phyloP scores from a whole-genome alignment of 129 eudicot genomes.

The Arctium minus region DNA sequence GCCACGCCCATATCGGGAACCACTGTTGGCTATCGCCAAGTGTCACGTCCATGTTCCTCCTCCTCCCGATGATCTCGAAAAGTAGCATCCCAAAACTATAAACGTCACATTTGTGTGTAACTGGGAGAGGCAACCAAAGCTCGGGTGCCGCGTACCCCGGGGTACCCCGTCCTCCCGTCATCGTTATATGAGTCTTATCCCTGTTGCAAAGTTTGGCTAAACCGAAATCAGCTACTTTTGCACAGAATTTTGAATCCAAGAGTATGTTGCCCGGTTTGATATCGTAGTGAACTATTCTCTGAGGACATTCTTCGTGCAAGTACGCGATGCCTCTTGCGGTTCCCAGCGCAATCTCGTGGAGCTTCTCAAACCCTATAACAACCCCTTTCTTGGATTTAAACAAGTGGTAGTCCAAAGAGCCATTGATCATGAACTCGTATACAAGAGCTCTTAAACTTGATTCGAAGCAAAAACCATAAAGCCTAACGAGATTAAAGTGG shows the following conservation, averaged over 20 bases:
- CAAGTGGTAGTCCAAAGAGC: slow-evolving; percentile 25
- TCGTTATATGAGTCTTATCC: slow-evolving; percentile 22
- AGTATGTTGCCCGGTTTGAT: slow-evolving; percentile 33
- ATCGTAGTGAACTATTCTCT: slow-evolving; percentile 36
- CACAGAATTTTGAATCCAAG: slow-evolving; percentile 18
- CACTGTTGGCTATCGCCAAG: slow-evolving; percentile 31
- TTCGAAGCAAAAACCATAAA: slow-evolving; percentile 28
- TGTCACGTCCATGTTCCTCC: slow-evolving; percentile 13
- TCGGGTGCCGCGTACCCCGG: slow-evolving; percentile 37
- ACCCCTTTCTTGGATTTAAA: background rate
- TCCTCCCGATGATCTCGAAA: slow-evolving; percentile 33
- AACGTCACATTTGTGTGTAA: slow-evolving; percentile 33
- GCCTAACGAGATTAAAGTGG: slow-evolving; percentile 30
- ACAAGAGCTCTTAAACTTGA: slow-evolving; percentile 26
- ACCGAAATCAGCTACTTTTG: slow-evolving; percentile 39
- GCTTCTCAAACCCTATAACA: slow-evolving; percentile 14
- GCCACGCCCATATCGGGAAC: slow-evolving; percentile 28
- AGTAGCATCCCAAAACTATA: slow-evolving; percentile 34
- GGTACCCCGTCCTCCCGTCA: slow-evolving; percentile 26
- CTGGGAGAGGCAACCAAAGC: slow-evolving; percentile 19
- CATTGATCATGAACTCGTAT: slow-evolving; percentile 36
- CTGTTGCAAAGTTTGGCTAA: slow-evolving; percentile 30
- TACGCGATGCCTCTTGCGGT: slow-evolving; percentile 32
- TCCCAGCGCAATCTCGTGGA: slow-evolving; percentile 29
- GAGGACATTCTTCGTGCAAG: slow-evolving; percentile 31